Base-by-base conservation (phyloP, 805 yeast genomes). In the Ogataea pini region DNA sequence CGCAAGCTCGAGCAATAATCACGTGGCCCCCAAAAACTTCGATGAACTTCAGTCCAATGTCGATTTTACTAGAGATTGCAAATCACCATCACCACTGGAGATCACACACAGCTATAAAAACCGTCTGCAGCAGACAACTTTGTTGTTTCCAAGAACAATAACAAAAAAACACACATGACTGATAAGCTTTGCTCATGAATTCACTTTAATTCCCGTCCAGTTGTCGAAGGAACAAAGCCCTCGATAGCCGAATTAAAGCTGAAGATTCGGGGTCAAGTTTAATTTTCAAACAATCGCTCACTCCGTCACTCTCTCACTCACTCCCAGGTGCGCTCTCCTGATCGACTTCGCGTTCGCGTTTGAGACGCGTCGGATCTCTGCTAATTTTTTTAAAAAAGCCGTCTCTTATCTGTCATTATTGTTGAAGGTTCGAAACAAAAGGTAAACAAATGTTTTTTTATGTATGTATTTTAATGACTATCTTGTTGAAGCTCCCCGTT, bases 281-380 rank as follows among this genome's bases (percentile, higher is more conserved):
- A 22, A 6, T 22, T 22, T 22, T 5, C 25, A 22, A 22, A 22
- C 25, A 22, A 5, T 22, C 25, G n/a, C 25, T 22, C 8, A 22
- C 25, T 8, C 25, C 5, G 25, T 6, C 25, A 6, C 31, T 12
- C n/a, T 28, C 14, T n/a, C n/a, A n/a, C n/a, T n/a, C n/a, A n/a
- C n/a, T 24, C 27, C 27, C 9, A 7, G 9, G 27, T 24, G 27
- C 27, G 9, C 31, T 12, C n/a, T 28, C 14, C 14, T 13, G 31
- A 28, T 28, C 31, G 14, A 28, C 14, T 28, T 31, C 34, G 34
- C 34, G 34, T n/a, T 31, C 34, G 32, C 42, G 33, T 13, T 29
- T 39, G 42, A 22, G 25, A 39, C 42, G 42, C 42, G 42, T 39
- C 42, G 42, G 17, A 10, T 7, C 22, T 6, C 24, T 24, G 22